Conservation (phyloP, 495 filamentous ascomycete species). For the Penicillium malachiteum region DNA sequence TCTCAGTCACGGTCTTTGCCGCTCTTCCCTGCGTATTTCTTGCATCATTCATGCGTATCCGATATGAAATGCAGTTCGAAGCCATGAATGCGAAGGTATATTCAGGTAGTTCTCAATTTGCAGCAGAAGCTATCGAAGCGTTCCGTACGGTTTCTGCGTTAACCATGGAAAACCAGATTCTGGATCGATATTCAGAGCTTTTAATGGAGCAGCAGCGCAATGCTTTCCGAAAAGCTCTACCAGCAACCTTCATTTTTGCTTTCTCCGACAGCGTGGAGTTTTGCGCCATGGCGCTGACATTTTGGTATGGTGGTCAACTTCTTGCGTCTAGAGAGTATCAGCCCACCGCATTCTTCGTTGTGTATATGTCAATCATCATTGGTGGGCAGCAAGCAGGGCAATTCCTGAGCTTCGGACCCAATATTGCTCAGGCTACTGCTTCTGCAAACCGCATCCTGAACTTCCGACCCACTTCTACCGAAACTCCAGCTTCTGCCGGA, state of each 20-base stretch:
- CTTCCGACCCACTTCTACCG: conserved; percentile 1
- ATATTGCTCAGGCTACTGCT: conserved; percentile 58
- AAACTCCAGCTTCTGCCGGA: conserved; percentile 30
- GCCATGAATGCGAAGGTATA: conserved; percentile 58
- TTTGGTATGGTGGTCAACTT: conserved; percentile 61
- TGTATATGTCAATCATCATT: conserved; percentile 60
- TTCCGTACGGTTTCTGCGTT: conserved; percentile 59
- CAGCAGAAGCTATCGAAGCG: conserved; percentile 55
- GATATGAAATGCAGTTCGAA: conserved; percentile 52
- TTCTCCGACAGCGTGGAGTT: conserved; percentile 45
- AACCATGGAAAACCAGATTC: conserved; percentile 50
- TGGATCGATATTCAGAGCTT: conserved; percentile 47
- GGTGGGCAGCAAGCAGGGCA: conserved; percentile 54
- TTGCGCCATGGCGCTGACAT: conserved; percentile 55
- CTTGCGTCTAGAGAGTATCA: conserved; percentile 51
- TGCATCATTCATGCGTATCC: conserved; percentile 55
- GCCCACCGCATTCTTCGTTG: conserved; percentile 53
- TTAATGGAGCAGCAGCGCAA: conserved; percentile 50
- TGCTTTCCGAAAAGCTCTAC: conserved; percentile 51
- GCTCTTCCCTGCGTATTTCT: conserved; percentile 52
- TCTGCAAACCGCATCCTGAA: conserved; percentile 55
- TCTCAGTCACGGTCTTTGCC: conserved; percentile 54
- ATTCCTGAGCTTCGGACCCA: conserved; percentile 47
- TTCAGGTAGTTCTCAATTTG: conserved; percentile 51
- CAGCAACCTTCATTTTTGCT: conserved; percentile 37